Percentiles rank a stretch among this genome's conserved stretches.
Evolutionary conservation across 169 alveolate genomes (phyloP).

Genomic region (Hammondia hammondi): DNA sequence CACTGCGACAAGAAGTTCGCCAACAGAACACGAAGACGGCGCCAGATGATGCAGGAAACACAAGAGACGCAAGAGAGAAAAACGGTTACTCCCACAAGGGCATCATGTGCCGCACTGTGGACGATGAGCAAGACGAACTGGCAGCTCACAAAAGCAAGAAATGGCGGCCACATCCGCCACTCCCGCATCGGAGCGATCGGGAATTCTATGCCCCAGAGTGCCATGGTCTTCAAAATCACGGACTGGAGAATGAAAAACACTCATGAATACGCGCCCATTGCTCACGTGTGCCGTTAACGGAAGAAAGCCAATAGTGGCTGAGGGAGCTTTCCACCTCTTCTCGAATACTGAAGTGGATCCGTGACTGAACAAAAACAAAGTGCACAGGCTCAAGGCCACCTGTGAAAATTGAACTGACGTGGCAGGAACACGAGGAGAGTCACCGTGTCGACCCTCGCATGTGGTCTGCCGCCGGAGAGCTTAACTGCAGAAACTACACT

Average conservation of each 20-base stretch:
- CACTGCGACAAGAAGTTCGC: not conserved
- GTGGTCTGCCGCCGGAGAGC: too few species aligned
- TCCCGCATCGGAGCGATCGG: not conserved
- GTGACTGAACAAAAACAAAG: too few species aligned
- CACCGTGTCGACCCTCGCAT: too few species aligned
- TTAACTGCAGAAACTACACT: too few species aligned
- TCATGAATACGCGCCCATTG: not conserved
- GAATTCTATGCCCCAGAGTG: not conserved
- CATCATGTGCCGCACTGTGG: not conserved
- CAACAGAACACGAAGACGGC: not conserved
- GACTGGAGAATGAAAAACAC: too few species aligned
- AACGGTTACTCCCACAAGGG: not conserved
- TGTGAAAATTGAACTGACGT: too few species aligned
- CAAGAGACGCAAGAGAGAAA: not conserved
- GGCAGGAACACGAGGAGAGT: too few species aligned
- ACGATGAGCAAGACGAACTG: not conserved
- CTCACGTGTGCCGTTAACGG: too few species aligned
- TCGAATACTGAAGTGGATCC: too few species aligned
- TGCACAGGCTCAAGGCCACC: too few species aligned
- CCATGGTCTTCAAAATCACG: not conserved
- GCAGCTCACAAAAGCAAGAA: not conserved
- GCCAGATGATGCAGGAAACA: not conserved
- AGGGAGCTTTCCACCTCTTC: too few species aligned
- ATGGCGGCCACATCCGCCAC: slow-evolving; percentile 32
- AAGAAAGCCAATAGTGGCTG: too few species aligned